phyloP scores from a whole-genome alignment of 176 grass and related monocot genomes.

The Themeda triandra region DNA sequence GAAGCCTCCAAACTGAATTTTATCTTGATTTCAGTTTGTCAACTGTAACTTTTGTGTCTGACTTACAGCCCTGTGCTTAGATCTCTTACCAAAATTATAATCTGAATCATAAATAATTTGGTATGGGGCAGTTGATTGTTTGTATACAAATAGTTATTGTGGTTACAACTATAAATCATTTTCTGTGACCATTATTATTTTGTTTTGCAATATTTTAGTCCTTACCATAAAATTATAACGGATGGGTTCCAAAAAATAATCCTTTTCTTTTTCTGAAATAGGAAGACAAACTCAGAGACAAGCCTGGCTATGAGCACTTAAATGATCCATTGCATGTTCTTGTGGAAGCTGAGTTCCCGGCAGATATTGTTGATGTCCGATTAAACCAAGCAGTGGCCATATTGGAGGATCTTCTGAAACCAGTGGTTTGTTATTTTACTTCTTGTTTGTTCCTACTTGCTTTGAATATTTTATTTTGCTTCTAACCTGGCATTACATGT shows the following conservation, averaged over 20 bases:
- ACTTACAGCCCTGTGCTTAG: not conserved
- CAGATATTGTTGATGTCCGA: conserved; percentile 60
- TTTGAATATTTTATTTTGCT: conserved; percentile 14
- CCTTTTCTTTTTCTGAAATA: conserved; percentile 9
- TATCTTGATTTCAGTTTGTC: not conserved
- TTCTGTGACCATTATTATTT: not conserved
- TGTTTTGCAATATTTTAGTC: not conserved
- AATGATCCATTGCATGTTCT: conserved; percentile 95
- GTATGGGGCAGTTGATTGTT: not conserved
- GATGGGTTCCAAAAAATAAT: conserved; percentile 13
- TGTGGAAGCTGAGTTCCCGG: conserved; percentile 77
- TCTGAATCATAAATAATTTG: not conserved
- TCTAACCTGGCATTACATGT: not conserved
- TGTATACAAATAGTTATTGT: not conserved
- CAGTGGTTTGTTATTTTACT: conserved; percentile 48
- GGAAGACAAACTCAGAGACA: conserved; percentile 95
- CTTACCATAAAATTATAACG: not conserved
- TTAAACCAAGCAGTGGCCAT: conserved; percentile 81
- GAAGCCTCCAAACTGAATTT: conserved; percentile 14
- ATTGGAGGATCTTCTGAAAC: conserved; percentile 93
- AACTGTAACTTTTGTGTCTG: not conserved
- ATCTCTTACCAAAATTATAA: not conserved
- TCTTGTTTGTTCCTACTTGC: not conserved
- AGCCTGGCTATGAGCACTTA: conserved; percentile 90
- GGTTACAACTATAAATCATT: not conserved